Percentiles rank a stretch among this genome's conserved stretches.
Conservation (phyloP, 805 yeast genomes). For the Jamesozyma spencerorum region DNA sequence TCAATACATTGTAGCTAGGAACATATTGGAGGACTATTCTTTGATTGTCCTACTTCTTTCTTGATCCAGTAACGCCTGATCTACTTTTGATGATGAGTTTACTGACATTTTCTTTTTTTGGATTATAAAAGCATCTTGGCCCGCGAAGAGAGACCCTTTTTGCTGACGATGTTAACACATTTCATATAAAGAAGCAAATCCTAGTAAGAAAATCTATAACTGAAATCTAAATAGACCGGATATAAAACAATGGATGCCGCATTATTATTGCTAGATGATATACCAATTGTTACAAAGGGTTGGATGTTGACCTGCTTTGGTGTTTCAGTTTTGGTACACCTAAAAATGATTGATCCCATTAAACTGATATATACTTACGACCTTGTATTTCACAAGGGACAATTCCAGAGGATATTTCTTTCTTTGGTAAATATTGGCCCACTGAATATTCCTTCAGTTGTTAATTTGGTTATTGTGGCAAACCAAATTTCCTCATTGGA, state of each 20-base stretch:
- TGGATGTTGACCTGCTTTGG: constrained; percentile 32
- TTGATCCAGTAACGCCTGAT: no score
- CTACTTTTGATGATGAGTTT: no score
- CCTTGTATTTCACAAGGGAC: constrained; percentile 32
- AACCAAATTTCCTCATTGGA: constrained; percentile 21
- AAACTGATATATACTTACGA: constrained; percentile 32
- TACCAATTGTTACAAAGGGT: constrained; percentile 35
- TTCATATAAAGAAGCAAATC: no score
- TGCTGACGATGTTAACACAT: no score
- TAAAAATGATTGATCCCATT: constrained; percentile 27
- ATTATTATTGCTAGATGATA: constrained; percentile 19
- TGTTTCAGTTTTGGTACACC: constrained; percentile 28
- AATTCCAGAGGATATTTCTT: constrained; percentile 32
- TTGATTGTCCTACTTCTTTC: no score
- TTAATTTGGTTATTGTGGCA: constrained; percentile 18
- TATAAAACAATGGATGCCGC: constrained; percentile 20
- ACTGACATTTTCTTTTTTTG: no score
- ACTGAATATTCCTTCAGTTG: constrained; percentile 16
- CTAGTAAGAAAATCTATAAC: no score
- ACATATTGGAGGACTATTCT: no score
- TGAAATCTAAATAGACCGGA: no score
- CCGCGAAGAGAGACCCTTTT: no score
- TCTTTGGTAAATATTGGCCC: constrained; percentile 34
- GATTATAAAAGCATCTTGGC: no score
- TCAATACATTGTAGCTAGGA: no score